Conservation (phyloP, 73 alveolate genomes). For the Tetrahymena borealis region DNA sequence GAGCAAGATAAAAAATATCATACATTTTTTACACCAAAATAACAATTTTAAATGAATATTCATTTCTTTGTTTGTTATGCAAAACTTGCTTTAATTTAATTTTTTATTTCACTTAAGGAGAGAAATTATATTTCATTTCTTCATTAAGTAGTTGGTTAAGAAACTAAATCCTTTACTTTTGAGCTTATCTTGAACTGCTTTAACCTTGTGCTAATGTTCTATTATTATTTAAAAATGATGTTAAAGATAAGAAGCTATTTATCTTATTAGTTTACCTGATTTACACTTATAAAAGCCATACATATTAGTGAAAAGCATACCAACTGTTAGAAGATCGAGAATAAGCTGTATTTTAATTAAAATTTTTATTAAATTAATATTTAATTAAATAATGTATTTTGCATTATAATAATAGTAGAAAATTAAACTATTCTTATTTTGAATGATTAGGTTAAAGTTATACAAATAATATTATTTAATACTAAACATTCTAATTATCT, state of each 20-base stretch:
- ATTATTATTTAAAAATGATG: not conserved
- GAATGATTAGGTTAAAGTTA: too few species aligned
- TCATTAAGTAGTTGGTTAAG: not conserved
- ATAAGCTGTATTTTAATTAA: not conserved
- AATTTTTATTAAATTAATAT: not conserved
- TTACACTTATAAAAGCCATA: not conserved
- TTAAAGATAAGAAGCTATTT: not conserved
- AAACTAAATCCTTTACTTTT: not conserved
- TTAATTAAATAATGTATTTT: too few species aligned
- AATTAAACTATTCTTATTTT: too few species aligned
- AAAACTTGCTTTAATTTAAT: too few species aligned
- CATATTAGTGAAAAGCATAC: not conserved
- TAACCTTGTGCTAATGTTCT: not conserved
- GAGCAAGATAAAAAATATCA: too few species aligned
- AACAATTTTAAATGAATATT: too few species aligned
- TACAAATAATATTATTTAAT: too few species aligned
- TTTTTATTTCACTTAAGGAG: not conserved
- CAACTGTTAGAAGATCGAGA: not conserved
- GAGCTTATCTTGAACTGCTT: not conserved
- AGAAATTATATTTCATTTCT: not conserved
- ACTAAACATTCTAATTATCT: too few species aligned
- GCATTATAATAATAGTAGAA: too few species aligned
- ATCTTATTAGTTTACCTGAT: not conserved
- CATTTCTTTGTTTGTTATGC: too few species aligned
- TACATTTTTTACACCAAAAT: too few species aligned